Base-by-base conservation (phyloP, 768 basidiomycete species). In the Candolleomyces eurysporus region DNA sequence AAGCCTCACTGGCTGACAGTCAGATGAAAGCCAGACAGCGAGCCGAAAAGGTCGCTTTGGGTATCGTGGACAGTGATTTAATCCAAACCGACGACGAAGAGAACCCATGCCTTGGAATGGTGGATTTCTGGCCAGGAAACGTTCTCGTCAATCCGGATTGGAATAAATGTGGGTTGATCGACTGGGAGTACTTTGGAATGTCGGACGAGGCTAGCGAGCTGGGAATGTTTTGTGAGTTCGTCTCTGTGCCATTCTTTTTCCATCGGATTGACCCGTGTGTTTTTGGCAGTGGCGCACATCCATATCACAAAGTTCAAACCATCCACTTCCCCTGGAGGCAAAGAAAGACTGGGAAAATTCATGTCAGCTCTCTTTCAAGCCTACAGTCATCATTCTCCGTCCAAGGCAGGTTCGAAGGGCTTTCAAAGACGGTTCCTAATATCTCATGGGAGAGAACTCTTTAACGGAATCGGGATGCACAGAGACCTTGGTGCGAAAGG, bases 111-210 rank as follows among this genome's bases (percentile, higher is more conserved):
- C 59, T 72, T 26, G 71, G 71, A 4, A 75, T 73, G 72, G 71
- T 67, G 10, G 73, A 75, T 57, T 70, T 75, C 50, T 73, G 74
- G 72, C 71, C 72, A 13, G 72, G 65, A 40, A 74, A 65, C 61
- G 66, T 75, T n/a, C 62, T 75, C 42, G 65, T 75, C 36, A 61
- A 67, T 19, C 51, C 48, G 11, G 61, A 62, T 11, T 26, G 43
- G 30, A 40, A 49, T 32, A 62, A 16, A n/a, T 67, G 61, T 45
- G 68, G 72, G 7, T 66, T 75, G 50, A 66, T 75, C 16, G 73
- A 74, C 51, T 74, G 73, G 74, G 74, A 74, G 52, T 72, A 75
- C 61, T 75, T 75, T 59, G 71, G 74, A 40, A 58, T 62, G 32
- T 71, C 73, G 10, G 65, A 68, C 46, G 67, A 71, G 6, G 63